Evolutionary conservation across 108 stramenopile species (phyloP), one percentile per base, ranked within the genome.

Genomic region (Cylindrotheca fusiformis): DNA sequence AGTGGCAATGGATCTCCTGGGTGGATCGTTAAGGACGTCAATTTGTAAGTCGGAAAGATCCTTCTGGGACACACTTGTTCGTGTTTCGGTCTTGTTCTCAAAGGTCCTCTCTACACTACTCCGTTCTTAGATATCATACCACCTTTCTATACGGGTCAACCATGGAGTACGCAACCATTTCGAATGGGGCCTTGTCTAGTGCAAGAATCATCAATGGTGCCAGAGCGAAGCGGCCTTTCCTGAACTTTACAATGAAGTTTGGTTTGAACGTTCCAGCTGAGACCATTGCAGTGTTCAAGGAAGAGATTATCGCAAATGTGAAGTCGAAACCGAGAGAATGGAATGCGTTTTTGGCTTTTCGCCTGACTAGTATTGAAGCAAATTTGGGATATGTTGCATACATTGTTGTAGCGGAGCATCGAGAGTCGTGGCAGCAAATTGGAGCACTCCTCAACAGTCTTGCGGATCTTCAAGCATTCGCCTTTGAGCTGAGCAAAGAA

Each of bases 331-430:
- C 79, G 0, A 59, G 74, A 19, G 82, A 90, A 55, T 90, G 82
- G 81, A 50, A 76, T 24, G 46, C 68, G 18, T 53, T 82, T 4
- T 33, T 17, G 46, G 84, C 55, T 2, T 84, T 90, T 45, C 74
- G 89, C 22, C 58, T 81, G 21, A 76, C 69, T 21, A 45, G 69
- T 12, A 76, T 90, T 0, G 82, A 75, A 41, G 82, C 85, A 18
- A 76, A 86, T 69, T 65, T 74, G 28, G 85, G 85, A 6, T 90
- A 74, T 56, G 52, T 83, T 46, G 82, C 83, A 48, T 85, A 85
- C 70, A 63, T 71, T 22, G 67, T 89, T 55, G 29, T 80, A 3
- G 21, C 69, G 24, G 70, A 72, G 57, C 84, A 85, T 45, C 69
- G 69, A 0, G 70, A 59, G 44, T 20, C 19, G n/a, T 59, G 58